Percentiles rank a stretch among this genome's conserved stretches.
Evolutionary conservation across 192 early-diverging fungal species (phyloP).

Genomic region (Lobosporangium transversale): DNA sequence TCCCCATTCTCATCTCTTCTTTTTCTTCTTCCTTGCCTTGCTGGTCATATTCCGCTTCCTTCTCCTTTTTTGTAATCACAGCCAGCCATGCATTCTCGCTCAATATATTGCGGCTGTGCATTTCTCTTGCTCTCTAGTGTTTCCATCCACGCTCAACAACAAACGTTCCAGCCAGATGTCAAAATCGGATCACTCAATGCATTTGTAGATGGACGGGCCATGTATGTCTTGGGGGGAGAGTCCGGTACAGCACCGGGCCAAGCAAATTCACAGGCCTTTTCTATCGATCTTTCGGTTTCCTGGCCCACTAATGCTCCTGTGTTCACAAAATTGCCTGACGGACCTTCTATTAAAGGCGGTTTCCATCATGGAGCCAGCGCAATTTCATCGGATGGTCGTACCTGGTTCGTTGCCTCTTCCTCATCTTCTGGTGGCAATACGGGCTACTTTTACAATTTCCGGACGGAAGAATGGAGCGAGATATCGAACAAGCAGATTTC

Average conservation of each 20-base stretch:
- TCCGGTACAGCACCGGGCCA: background rate
- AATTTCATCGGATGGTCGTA: background rate
- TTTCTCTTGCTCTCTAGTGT: background rate
- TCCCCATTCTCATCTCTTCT: no score
- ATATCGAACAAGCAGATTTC: background rate
- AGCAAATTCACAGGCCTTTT: background rate
- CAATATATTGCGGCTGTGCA: background rate
- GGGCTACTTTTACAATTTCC: slow-evolving; percentile 5
- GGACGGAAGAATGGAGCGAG: background rate
- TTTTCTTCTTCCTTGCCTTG: background rate
- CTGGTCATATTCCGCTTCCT: background rate
- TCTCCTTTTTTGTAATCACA: background rate
- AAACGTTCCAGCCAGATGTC: background rate
- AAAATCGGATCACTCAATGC: background rate
- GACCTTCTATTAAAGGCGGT: background rate
- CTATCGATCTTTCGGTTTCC: slow-evolving; percentile 3
- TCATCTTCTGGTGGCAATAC: background rate
- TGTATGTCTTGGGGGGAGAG: background rate
- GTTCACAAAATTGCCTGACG: slow-evolving; percentile 1
- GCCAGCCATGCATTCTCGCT: background rate
- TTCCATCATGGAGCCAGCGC: background rate
- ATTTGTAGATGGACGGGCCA: background rate
- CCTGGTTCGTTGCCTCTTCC: no score
- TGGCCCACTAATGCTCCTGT: slow-evolving; percentile 1
- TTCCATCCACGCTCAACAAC: background rate